phyloP scores from a whole-genome alignment of 2,329 filamentous ascomycete genomes.

The Claviceps africana region DNA sequence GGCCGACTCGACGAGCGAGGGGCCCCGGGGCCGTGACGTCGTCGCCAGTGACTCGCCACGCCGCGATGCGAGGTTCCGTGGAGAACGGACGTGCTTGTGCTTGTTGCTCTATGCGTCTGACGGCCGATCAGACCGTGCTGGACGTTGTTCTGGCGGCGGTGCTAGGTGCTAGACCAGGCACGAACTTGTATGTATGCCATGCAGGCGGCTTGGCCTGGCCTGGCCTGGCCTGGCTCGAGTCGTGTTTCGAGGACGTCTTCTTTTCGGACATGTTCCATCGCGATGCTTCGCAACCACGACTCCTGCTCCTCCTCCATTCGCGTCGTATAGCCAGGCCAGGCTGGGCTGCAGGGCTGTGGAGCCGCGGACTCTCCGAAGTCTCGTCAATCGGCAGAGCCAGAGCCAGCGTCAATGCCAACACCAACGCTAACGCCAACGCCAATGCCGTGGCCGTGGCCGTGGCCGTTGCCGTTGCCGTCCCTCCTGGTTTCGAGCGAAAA shows the following conservation, averaged over 20 bases:
- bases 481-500: neutral
- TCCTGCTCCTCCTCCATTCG: too few relatives aligned
- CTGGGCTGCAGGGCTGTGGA: neutral
- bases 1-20: neutral
- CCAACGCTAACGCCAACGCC: neutral
- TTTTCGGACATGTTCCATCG: neutral
- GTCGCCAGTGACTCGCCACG: neutral
- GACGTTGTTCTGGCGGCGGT: neutral
- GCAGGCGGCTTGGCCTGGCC: neutral
- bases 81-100: neutral
- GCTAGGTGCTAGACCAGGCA: neutral
- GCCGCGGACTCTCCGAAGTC: neutral
- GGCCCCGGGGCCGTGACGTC: constrained; percentile 3
- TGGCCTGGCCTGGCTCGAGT: neutral
- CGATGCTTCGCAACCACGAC: neutral
- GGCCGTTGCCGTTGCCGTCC: too few relatives aligned
- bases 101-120: neutral
- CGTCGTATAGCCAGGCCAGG: neutral
- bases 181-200: neutral
- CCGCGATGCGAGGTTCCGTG: neutral
- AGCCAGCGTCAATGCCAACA: neutral
- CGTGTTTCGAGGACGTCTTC: neutral
- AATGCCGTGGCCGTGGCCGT: too few relatives aligned
- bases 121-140: neutral
- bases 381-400: neutral